These are phyloP conservation scores for Aegilops bicornis DNA, from an alignment of 176 grass and related monocot species.

Conservation along the genomic window DNA sequence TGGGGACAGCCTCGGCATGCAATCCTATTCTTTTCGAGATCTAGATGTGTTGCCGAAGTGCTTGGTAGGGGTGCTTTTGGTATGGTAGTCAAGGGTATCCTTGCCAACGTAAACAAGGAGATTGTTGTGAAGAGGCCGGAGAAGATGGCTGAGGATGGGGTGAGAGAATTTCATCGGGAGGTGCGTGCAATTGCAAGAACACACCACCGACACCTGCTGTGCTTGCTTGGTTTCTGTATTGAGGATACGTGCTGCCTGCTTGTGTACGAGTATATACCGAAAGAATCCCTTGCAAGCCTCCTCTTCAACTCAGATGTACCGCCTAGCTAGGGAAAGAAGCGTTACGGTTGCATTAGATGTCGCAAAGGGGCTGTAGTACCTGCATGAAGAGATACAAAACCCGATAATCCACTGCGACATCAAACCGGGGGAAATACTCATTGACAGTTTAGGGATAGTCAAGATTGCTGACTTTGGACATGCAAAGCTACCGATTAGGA, in stretches of 20 bases:
- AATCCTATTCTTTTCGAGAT: constrained; percentile 22
- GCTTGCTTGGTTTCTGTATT: constrained; percentile 54
- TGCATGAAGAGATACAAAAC: constrained; percentile 33
- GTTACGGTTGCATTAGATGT: constrained; percentile 20
- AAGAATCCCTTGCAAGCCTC: constrained; percentile 47
- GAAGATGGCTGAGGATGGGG: constrained; percentile 43
- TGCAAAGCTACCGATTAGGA: constrained; percentile 28
- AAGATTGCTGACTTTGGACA: constrained; percentile 43
- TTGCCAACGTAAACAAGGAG: constrained; percentile 1
- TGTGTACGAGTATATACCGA: constrained; percentile 42
- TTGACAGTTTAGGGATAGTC: constrained; percentile 19
- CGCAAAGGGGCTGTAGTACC: constrained; percentile 29
- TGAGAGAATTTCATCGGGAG: constrained; percentile 40
- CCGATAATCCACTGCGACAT: constrained; percentile 51
- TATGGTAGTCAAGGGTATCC: constrained; percentile 34
- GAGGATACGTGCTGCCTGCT: constrained; percentile 39
- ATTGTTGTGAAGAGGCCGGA: constrained; percentile 54
- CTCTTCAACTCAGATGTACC: constrained; percentile 43
- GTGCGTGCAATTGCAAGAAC: neutral
- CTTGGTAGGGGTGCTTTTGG: constrained; percentile 44
- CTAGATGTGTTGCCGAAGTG: constrained; percentile 10
- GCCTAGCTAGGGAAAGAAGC: constrained; percentile 31
- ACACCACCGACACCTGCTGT: constrained; percentile 59
- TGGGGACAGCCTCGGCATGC: constrained; percentile 1
- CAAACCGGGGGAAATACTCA: constrained; percentile 45